Evolutionary conservation across 2,329 filamentous ascomycete species (phyloP).

Genomic region (Xylaria arbuscula): DNA sequence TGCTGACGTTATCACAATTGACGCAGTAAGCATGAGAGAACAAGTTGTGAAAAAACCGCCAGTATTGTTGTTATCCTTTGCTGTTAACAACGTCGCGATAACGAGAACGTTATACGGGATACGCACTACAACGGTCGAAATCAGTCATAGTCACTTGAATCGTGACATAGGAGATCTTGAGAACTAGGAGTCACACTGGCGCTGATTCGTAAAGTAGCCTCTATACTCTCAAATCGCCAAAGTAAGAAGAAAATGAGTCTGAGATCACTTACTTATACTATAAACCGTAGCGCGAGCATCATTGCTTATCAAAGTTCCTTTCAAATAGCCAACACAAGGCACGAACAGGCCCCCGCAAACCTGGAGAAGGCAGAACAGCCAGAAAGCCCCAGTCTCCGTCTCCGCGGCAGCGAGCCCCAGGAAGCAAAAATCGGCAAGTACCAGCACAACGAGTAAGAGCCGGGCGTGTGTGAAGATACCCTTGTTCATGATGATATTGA

Average conservation of each 20-base stretch:
- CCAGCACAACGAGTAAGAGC: slow-evolving; percentile 50
- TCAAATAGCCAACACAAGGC: slow-evolving; percentile 66
- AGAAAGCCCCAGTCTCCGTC: slow-evolving; percentile 60
- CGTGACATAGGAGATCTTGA: background rate
- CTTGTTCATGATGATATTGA: slow-evolving; percentile 50
- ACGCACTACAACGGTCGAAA: slow-evolving; percentile 51
- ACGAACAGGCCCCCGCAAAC: slow-evolving; percentile 68
- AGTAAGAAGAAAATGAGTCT: background rate
- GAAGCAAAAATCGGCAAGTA: slow-evolving; percentile 54
- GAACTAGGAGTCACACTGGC: background rate
- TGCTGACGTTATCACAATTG: slow-evolving; percentile 44
- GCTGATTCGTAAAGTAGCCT: background rate
- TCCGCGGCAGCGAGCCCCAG: slow-evolving; percentile 54
- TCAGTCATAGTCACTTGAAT: slow-evolving; percentile 5
- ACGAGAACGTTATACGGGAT: slow-evolving; percentile 59
- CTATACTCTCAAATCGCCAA: background rate
- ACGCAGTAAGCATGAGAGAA: slow-evolving; percentile 45
- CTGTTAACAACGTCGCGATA: slow-evolving; percentile 59
- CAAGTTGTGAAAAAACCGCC: slow-evolving; percentile 45
- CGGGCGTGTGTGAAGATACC: slow-evolving; percentile 51
- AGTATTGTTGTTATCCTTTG: slow-evolving; percentile 52
- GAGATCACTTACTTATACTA: slow-evolving; percentile 52
- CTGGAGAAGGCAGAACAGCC: slow-evolving; percentile 68
- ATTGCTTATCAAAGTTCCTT: slow-evolving; percentile 59
- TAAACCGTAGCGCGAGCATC: slow-evolving; percentile 65